Percentiles rank a stretch among this genome's conserved stretches.
These are phyloP conservation scores for Irpex sp. DNA, from an alignment of 1,284 basidiomycete genomes.

Conservation along the genomic window DNA sequence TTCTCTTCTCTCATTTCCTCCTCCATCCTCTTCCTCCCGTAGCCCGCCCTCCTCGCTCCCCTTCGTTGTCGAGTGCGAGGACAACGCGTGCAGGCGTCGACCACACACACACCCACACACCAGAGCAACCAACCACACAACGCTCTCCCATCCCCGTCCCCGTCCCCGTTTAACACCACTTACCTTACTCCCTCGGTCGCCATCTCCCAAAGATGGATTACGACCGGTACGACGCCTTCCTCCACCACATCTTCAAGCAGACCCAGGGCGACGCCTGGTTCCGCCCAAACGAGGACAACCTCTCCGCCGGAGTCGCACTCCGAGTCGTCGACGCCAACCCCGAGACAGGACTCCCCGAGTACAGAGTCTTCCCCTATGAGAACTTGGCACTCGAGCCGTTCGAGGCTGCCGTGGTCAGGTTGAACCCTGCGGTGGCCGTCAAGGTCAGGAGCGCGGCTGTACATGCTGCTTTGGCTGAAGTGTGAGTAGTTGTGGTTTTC, in stretches of 20 bases:
- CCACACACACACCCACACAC: neutral
- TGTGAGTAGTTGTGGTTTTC: constrained; percentile 41
- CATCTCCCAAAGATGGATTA: constrained; percentile 33
- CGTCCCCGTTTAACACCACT: neutral
- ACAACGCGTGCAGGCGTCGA: neutral
- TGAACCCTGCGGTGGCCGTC: constrained; percentile 81
- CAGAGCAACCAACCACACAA: neutral
- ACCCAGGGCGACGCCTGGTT: constrained; percentile 61
- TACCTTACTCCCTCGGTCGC: neutral
- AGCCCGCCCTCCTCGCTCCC: neutral
- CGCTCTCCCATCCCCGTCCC: neutral
- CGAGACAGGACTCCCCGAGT: constrained; percentile 33
- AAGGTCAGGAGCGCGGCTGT: constrained; percentile 77
- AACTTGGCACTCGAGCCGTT: constrained; percentile 65
- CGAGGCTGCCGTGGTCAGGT: constrained; percentile 64
- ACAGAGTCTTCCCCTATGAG: constrained; percentile 73
- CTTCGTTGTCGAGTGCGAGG: neutral
- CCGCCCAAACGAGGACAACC: constrained; percentile 45
- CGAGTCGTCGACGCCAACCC: constrained; percentile 45
- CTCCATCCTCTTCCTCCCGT: neutral
- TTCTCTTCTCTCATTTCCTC: neutral
- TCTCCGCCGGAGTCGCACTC: constrained; percentile 61
- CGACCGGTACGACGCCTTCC: constrained; percentile 47
- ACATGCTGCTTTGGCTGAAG: constrained; percentile 71
- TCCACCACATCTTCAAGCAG: constrained; percentile 54